phyloP scores from a whole-genome alignment of 345 rosid species.

The Linum tenue region DNA sequence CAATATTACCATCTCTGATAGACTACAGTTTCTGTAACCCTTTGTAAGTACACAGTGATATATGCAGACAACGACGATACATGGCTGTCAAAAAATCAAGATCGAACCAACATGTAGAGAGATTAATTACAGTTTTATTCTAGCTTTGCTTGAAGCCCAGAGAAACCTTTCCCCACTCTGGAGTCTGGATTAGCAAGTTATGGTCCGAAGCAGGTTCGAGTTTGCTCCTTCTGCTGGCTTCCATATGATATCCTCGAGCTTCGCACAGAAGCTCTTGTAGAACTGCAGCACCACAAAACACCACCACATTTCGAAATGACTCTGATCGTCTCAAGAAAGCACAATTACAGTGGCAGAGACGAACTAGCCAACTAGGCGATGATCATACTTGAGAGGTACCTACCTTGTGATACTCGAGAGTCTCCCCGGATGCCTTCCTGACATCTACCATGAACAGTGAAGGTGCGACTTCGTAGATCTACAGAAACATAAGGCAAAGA shows the following conservation, averaged over 20 bases:
- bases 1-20: too few species aligned
- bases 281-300: conserved; percentile 36
- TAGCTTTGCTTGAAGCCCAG: conserved; percentile 24
- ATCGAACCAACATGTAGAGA: not conserved
- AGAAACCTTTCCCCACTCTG: not conserved
- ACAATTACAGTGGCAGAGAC: too few species aligned
- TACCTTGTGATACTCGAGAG: conserved; percentile 90
- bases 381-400: not conserved
- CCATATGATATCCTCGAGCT: conserved; percentile 72
- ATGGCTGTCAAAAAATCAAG: not conserved
- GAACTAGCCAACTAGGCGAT: not conserved
- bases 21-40: not conserved
- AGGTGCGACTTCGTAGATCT: conserved; percentile 90
- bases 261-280: conserved; percentile 64
- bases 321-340: too few species aligned
- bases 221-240: conserved; percentile 42
- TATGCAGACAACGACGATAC: not conserved
- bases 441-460: conserved; percentile 89
- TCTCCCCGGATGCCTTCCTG: conserved; percentile 84
- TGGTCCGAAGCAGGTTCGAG: conserved; percentile 34
- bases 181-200: conserved; percentile 35
- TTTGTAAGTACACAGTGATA: not conserved
- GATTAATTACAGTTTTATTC: not conserved
- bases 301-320: not conserved
- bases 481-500: not conserved